phyloP scores from a whole-genome alignment of 371 early-diverging fungal species.

The Lichtheimia hyalospora region DNA sequence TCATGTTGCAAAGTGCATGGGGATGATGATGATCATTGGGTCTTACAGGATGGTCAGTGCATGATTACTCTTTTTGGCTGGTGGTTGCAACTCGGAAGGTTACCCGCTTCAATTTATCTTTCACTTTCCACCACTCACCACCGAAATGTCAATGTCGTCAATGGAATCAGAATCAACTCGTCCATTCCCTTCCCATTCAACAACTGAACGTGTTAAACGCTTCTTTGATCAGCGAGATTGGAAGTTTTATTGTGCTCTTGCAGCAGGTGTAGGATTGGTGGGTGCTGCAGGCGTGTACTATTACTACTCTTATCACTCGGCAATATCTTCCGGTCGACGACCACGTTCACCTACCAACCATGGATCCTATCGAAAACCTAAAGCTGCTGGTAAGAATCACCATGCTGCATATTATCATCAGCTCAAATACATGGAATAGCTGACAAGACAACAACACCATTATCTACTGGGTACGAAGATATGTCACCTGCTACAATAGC shows the following conservation, averaged over 20 bases:
- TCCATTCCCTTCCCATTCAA: background rate
- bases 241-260: conserved; percentile 76
- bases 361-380: background rate
- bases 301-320: conserved; percentile 26
- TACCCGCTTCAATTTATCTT: no score
- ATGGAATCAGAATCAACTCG: no score
- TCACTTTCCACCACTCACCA: no score
- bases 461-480: background rate
- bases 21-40: no score
- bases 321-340: conserved; percentile 29
- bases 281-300: conserved; percentile 60
- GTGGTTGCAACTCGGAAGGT: no score
- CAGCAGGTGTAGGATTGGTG: conserved; percentile 61
- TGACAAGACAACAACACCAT: background rate
- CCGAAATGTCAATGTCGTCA: no score
- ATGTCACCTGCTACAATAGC: background rate
- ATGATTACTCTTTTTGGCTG: no score
- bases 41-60: no score
- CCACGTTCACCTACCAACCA: conserved; percentile 26
- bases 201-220: conserved; percentile 47
- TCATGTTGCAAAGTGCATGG: no score
- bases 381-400: no score
- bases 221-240: conserved; percentile 73
- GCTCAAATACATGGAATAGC: background rate
- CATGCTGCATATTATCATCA: background rate